These are phyloP conservation scores for Neurospora tetraspora DNA, from an alignment of 495 filamentous ascomycete species.

Conservation along the genomic window DNA sequence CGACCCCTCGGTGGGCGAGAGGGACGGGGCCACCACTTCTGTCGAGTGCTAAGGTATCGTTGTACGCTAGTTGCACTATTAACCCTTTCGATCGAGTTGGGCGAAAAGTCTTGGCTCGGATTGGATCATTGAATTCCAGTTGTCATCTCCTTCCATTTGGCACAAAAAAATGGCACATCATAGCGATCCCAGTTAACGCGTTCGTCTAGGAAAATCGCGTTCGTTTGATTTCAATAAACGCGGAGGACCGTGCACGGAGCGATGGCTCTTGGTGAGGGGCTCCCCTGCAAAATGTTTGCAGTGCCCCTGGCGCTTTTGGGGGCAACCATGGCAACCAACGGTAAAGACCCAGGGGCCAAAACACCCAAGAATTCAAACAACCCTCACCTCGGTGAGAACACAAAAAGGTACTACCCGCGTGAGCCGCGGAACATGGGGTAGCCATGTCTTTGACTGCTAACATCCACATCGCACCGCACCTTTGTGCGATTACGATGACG, in stretches of 20 bases:
- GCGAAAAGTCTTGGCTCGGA: neutral
- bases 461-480: neutral
- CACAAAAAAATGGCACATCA: neutral
- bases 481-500: neutral
- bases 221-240: neutral
- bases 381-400: neutral
- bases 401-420: neutral
- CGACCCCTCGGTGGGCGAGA: slow-evolving; percentile 2
- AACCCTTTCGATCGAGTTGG: neutral
- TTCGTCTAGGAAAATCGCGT: neutral
- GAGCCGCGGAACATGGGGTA: neutral
- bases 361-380: neutral
- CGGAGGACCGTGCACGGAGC: neutral
- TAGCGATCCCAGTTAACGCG: neutral
- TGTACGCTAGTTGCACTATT: neutral
- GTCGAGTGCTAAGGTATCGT: neutral
- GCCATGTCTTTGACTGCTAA: neutral
- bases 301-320: neutral
- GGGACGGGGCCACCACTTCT: neutral
- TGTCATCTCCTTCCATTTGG: neutral
- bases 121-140: neutral
- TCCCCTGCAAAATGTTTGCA: neutral
- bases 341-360: neutral
- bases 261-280: neutral
- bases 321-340: neutral